phyloP scores from a whole-genome alignment of 805 yeast species.

The Saccharomycopsis synnaedendra region DNA sequence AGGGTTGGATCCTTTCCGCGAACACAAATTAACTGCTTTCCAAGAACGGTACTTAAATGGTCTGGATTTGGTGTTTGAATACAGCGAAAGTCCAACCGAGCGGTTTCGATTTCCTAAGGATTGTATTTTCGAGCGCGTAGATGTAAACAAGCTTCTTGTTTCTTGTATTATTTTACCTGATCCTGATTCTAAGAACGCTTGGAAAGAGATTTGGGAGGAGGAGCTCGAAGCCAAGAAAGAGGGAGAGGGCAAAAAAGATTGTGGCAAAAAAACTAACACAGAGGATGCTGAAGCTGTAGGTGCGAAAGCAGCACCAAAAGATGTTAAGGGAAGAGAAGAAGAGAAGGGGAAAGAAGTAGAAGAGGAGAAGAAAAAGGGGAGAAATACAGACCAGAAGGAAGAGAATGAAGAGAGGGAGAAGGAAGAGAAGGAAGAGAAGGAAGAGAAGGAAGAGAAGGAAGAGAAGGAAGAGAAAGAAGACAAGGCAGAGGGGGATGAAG shows the following conservation, averaged over 20 bases:
- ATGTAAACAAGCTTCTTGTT: conserved; percentile 24
- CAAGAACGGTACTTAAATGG: conserved; percentile 59
- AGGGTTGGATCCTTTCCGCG: conserved; percentile 20
- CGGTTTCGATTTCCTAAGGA: conserved; percentile 70
- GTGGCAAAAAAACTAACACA: conserved; percentile 6
- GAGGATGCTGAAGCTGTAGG: conserved; percentile 4
- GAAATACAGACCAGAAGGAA: conserved; percentile 13
- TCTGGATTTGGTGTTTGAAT: conserved; percentile 78
- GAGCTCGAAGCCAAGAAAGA: conserved; percentile 19
- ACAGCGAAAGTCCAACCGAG: conserved; percentile 63
- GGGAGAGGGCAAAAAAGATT: conserved; percentile 17
- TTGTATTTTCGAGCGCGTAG: conserved; percentile 53
- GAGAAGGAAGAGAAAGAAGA: conserved; percentile 21
- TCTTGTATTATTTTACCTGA: conserved; percentile 26
- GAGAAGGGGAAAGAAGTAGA: conserved; percentile 17
- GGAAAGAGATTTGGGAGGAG: conserved; percentile 10
- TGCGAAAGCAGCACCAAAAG: conserved; percentile 15
- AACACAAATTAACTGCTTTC: conserved; percentile 59
- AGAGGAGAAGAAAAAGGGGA: conserved; percentile 19
- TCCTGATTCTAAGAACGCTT: conserved; percentile 2
- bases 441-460: conserved; percentile 21
- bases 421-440: conserved; percentile 4
- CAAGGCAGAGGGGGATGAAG: conserved; percentile 16
- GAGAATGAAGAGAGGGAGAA: conserved; percentile 16
- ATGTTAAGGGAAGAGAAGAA: conserved; percentile 17